These are phyloP conservation scores for Vaccinium vitisidaea DNA, from an alignment of 148 eudicot species.

Conservation along the genomic window DNA sequence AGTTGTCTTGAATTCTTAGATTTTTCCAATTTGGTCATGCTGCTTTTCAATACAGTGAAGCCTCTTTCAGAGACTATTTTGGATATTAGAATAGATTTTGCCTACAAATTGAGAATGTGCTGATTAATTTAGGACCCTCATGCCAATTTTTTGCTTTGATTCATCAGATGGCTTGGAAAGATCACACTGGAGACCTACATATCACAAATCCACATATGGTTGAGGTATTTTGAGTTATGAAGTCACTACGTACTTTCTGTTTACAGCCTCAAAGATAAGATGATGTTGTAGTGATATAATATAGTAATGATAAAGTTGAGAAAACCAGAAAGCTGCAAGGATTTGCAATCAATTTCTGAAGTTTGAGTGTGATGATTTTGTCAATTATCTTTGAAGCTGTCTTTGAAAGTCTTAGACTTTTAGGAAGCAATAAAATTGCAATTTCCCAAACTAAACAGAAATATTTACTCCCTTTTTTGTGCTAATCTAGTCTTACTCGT, in stretches of 20 bases:
- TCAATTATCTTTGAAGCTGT: not conserved
- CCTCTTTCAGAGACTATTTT: not conserved
- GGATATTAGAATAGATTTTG: not conserved
- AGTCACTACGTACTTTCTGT: not conserved
- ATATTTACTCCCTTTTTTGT: not conserved
- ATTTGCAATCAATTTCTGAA: not conserved
- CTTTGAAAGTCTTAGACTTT: not conserved
- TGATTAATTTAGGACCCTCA: not conserved
- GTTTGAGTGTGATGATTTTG: not conserved
- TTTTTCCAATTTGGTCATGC: not conserved
- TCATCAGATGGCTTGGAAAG: conserved; percentile 90
- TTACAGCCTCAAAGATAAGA: not conserved
- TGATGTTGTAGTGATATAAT: not conserved
- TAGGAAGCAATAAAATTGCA: not conserved
- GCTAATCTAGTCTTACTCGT: not conserved
- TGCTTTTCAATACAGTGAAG: not conserved
- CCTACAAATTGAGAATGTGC: not conserved
- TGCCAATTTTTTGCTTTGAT: conserved; percentile 10
- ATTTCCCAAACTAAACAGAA: not conserved
- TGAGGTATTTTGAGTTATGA: conserved; percentile 51
- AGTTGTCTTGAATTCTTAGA: conserved; percentile 29
- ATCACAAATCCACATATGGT: conserved; percentile 92
- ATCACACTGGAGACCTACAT: conserved; percentile 94
- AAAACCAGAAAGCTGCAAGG: not conserved
- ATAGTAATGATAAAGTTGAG: not conserved